These are phyloP conservation scores for Trichoderma semiorbis DNA, from an alignment of 2,329 filamentous ascomycete species.

Conservation along the genomic window DNA sequence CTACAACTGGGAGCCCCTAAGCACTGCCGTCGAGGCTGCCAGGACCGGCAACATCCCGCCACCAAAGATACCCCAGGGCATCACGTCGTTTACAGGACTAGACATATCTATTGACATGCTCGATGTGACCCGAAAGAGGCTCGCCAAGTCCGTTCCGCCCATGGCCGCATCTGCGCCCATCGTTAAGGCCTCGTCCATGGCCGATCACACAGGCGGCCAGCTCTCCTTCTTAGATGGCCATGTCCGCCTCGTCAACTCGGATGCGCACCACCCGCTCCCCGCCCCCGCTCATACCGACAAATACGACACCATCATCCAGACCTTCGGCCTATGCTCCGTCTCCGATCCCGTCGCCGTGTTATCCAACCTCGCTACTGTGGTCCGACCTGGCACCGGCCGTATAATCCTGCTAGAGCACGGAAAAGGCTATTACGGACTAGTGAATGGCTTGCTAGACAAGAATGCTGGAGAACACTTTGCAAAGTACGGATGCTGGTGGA, in stretches of 20 bases:
- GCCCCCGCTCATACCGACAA: slow-evolving; percentile 38
- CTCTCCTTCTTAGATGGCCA: slow-evolving; percentile 39
- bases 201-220: slow-evolving; percentile 35
- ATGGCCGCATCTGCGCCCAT: slow-evolving; percentile 32
- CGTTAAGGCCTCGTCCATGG: slow-evolving; percentile 33
- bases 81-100: slow-evolving; percentile 58
- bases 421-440: slow-evolving; percentile 49
- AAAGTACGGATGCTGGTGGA: slow-evolving; percentile 67
- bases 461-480: slow-evolving; percentile 54
- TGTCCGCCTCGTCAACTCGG: slow-evolving; percentile 48
- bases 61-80: slow-evolving; percentile 23
- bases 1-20: slow-evolving; percentile 53
- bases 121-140: slow-evolving; percentile 52
- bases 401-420: slow-evolving; percentile 64
- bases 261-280: slow-evolving; percentile 46
- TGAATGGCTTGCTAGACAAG: slow-evolving; percentile 56
- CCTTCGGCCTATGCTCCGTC: slow-evolving; percentile 63
- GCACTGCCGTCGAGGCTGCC: slow-evolving; percentile 22
- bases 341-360: slow-evolving; percentile 53
- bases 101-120: slow-evolving; percentile 61
- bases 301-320: slow-evolving; percentile 63
- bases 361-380: slow-evolving; percentile 47
- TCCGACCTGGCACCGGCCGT: slow-evolving; percentile 54
- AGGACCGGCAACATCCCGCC: slow-evolving; percentile 19
- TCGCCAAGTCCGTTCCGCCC: slow-evolving; percentile 43